Base-by-base conservation (phyloP, 2,329 filamentous ascomycete genomes). In the Geosmithia flava region DNA sequence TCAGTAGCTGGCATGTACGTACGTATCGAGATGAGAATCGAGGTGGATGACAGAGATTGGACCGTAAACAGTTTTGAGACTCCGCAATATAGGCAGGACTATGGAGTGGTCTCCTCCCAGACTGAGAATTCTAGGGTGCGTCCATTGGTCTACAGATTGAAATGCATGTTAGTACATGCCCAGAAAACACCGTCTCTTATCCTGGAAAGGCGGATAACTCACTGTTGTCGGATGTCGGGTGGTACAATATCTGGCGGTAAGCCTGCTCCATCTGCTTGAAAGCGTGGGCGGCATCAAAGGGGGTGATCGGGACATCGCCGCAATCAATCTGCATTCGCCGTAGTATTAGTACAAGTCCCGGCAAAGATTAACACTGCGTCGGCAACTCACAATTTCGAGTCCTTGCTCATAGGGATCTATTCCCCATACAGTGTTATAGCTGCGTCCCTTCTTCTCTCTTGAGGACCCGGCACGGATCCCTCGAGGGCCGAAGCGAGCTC, bases 261-360 rank as follows among this genome's bases (percentile, higher is more conserved):
- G 85, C 86, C 55, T 81, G 76, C 19, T 76, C 83, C 85, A 94
- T 91, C 65, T 94, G 87, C 13, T 70, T 68, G 48, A 90, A 68
- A 0, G 87, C 87, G 2, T 91, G 68, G 0, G 71, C 77, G 61
- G 93, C 93, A 67, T 94, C 87, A 55, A 91, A 81, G 0, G 87
- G 87, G 0, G 82, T 84, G 52, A 90, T 73, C 13, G 87, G 87
- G 51, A 93, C 87, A 61, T 94, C 87, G 44, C 87, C 87, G 62
- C 87, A 94, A 68, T 94, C 87, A 40, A 89, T 37, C 33, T 37
- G 15, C 5, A 37, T 8, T 27, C 8, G 23, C 23, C 23, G 4
- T 8, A 8, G 8, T 68, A 50, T 93, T 76, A 41, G 70, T 79
- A 1, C 33, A 13, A 13, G 33, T 5, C 11, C 10, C 6, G 6